Evolutionary conservation across 352 stramenopile genomes (phyloP).

Genomic region (Globisporangium splendens): DNA sequence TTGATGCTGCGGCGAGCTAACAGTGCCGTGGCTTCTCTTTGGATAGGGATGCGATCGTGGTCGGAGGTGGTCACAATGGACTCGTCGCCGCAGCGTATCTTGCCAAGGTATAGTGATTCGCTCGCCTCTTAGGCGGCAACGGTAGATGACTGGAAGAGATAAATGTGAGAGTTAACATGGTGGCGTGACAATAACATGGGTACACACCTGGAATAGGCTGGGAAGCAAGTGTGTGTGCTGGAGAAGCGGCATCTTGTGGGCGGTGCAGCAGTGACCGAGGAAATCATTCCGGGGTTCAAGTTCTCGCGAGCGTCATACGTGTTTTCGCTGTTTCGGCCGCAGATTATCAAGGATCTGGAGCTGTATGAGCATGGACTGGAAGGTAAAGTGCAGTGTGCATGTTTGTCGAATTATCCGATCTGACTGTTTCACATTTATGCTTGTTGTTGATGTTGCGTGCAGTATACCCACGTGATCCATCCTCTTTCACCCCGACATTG

Average conservation of each 20-base stretch:
- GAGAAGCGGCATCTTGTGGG: slow-evolving; percentile 87
- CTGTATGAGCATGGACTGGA: slow-evolving; percentile 74
- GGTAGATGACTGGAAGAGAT: too few relatives aligned
- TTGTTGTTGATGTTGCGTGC: not conserved
- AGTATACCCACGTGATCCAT: slow-evolving; percentile 81
- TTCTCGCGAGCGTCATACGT: slow-evolving; percentile 91
- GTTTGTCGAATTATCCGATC: not conserved
- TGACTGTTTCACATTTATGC: not conserved
- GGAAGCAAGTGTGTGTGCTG: slow-evolving; percentile 85
- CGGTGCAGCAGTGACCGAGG: slow-evolving; percentile 87
- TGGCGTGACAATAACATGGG: too few relatives aligned
- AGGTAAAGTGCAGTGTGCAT: slow-evolving; percentile 23
- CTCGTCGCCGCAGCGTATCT: slow-evolving; percentile 88
- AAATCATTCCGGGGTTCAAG: slow-evolving; percentile 89
- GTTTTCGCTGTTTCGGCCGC: slow-evolving; percentile 85
- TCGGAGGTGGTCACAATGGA: slow-evolving; percentile 88
- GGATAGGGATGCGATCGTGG: slow-evolving; percentile 80
- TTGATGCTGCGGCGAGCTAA: not conserved
- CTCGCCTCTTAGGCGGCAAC: not conserved
- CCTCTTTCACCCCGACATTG: slow-evolving; percentile 85
- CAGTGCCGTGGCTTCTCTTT: too few relatives aligned
- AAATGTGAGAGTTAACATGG: too few relatives aligned
- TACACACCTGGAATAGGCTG: slow-evolving; percentile 28
- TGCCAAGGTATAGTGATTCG: slow-evolving; percentile 49
- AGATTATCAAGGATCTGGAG: slow-evolving; percentile 88